Conservation (phyloP, 495 filamentous ascomycete species). For the Friedmanniomyces simplex region DNA sequence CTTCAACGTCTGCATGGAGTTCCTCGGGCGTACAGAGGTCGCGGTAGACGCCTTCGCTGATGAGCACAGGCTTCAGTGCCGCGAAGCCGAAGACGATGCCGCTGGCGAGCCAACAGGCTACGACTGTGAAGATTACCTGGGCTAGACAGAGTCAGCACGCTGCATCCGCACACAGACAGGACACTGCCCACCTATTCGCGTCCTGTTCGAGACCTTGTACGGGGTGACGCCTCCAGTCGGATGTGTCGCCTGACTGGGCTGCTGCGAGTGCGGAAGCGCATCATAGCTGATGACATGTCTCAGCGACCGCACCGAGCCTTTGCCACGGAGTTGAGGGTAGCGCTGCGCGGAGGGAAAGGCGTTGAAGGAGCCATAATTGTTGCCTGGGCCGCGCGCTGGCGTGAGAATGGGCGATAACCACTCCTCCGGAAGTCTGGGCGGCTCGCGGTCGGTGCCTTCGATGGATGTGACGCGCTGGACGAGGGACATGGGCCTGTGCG, state of each 20-base stretch:
- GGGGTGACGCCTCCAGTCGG: conserved; percentile 20
- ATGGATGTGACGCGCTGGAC: conserved; percentile 26
- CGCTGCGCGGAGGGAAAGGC: conserved; percentile 7
- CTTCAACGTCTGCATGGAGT: conserved; percentile 46
- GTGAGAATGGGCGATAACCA: neutral
- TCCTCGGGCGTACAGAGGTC: conserved; percentile 50
- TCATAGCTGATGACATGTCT: conserved; percentile 25
- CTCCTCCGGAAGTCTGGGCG: conserved; percentile 14
- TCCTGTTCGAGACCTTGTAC: conserved; percentile 21
- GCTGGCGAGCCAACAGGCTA: conserved; percentile 73
- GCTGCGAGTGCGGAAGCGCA: conserved; percentile 20
- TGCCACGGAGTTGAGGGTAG: neutral
- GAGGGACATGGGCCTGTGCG: conserved; percentile 23
- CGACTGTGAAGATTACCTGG: conserved; percentile 56
- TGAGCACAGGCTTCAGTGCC: conserved; percentile 72
- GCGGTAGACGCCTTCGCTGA: conserved; percentile 62
- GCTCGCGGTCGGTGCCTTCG: conserved; percentile 28
- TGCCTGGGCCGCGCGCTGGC: neutral
- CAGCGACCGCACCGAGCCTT: conserved; percentile 12
- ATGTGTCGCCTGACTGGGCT: conserved; percentile 6
- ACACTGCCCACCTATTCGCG: conserved; percentile 20
- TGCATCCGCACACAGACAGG: neutral
- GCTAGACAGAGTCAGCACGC: conserved; percentile 14
- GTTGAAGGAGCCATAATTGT: conserved; percentile 18
- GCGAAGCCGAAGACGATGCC: conserved; percentile 79